phyloP scores from a whole-genome alignment of 2,329 filamentous ascomycete species.

The Trichoderma polysporum region DNA sequence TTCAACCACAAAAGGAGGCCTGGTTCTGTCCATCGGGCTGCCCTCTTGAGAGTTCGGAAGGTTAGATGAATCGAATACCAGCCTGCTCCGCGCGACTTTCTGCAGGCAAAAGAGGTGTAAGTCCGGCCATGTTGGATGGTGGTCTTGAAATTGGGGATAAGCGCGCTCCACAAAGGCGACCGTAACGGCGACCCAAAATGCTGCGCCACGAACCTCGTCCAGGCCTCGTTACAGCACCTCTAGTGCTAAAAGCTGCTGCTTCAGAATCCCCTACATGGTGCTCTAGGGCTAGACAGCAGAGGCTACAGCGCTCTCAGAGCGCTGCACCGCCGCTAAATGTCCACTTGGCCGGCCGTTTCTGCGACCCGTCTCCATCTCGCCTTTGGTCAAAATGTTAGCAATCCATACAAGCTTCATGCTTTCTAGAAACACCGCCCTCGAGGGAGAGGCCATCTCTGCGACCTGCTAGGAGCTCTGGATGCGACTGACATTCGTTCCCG shows the following conservation, averaged over 20 bases:
- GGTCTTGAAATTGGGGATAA: not conserved
- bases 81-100: not conserved
- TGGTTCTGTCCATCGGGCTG: not conserved
- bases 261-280: not conserved
- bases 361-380: slow-evolving; percentile 20
- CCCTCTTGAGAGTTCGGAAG: not conserved
- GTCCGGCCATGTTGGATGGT: not conserved
- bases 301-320: slow-evolving; percentile 1
- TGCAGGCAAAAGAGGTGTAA: not conserved
- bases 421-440: slow-evolving; percentile 17
- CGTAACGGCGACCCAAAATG: slow-evolving; percentile 11
- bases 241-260: not conserved
- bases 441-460: slow-evolving; percentile 15
- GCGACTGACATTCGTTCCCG: not conserved
- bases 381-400: not conserved
- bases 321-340: slow-evolving; percentile 14
- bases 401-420: not conserved
- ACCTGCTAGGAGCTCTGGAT: not conserved
- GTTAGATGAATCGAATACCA: not conserved
- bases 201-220: slow-evolving; percentile 10
- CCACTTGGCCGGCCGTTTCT: slow-evolving; percentile 22
- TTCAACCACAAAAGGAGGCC: not conserved
- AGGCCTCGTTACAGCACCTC: slow-evolving; percentile 1
- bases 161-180: slow-evolving; percentile 16
- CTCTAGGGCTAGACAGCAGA: not conserved